Conservation (phyloP, 257 asterid species). For the Nicotiana tomentosiformis region DNA sequence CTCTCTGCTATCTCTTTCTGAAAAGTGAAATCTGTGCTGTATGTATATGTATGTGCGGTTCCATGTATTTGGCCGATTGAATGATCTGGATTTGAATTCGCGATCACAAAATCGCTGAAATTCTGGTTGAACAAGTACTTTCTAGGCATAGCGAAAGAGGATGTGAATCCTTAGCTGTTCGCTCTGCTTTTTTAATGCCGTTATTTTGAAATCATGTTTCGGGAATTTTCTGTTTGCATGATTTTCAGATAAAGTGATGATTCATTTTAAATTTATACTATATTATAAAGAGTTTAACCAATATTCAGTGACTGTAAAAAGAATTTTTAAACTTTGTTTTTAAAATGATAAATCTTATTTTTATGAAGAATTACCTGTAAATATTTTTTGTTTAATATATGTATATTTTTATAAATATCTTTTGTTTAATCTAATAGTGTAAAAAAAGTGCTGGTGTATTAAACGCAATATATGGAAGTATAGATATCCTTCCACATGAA, state of each 20-base stretch:
- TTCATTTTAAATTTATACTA: no score
- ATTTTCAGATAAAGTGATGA: not conserved
- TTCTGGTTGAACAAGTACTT: not conserved
- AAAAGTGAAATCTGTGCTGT: not conserved
- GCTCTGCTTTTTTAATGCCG: not conserved
- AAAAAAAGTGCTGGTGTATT: no score
- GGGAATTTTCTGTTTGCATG: not conserved
- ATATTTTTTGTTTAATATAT: no score
- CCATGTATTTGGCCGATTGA: not conserved
- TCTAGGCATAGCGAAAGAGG: not conserved
- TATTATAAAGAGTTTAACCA: no score
- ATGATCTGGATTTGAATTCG: not conserved
- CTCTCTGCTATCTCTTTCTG: not conserved
- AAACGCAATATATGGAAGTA: not conserved
- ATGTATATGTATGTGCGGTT: not conserved
- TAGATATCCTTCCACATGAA: not conserved
- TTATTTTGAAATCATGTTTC: not conserved
- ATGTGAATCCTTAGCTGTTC: not conserved
- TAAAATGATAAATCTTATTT: no score
- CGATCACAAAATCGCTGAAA: not conserved
- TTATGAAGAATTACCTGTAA: no score
- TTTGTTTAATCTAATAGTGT: no score
- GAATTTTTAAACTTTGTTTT: no score
- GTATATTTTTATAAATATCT: no score
- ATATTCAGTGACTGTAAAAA: no score